Conservation (phyloP, 768 basidiomycete genomes). For the Leccinum subgranulosum region DNA sequence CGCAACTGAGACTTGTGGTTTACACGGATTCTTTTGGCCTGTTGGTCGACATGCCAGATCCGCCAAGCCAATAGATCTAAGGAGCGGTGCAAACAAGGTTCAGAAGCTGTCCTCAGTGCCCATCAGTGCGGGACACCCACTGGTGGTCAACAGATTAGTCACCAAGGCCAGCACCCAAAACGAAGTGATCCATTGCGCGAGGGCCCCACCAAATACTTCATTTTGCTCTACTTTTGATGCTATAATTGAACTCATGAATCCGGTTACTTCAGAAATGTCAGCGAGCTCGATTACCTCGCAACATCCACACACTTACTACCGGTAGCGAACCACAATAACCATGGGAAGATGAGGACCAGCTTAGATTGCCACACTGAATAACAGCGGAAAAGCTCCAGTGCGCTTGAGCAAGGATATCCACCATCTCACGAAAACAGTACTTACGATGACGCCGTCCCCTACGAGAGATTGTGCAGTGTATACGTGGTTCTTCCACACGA, state of each 20-base stretch:
- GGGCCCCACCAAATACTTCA: constrained; percentile 26
- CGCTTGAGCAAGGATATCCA: not conserved
- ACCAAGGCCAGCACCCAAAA: constrained; percentile 31
- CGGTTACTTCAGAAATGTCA: constrained; percentile 14
- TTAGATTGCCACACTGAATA: constrained; percentile 34
- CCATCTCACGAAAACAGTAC: not conserved
- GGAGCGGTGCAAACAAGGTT: not conserved
- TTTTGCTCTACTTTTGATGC: constrained; percentile 7
- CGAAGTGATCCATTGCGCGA: constrained; percentile 34
- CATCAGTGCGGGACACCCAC: constrained; percentile 13
- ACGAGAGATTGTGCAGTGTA: constrained; percentile 28
- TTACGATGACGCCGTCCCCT: constrained; percentile 30
- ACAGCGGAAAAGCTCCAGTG: constrained; percentile 24
- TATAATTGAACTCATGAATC: constrained; percentile 15
- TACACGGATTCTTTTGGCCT: constrained; percentile 14
- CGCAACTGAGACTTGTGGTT: constrained; percentile 7
- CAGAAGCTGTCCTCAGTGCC: not conserved
- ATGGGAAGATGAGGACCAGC: constrained; percentile 27
- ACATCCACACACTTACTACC: constrained; percentile 15
- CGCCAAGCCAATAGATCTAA: constrained; percentile 29
- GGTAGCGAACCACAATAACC: constrained; percentile 28
- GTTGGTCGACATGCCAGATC: constrained; percentile 30
- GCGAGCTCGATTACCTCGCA: not conserved
- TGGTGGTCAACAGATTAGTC: constrained; percentile 33
- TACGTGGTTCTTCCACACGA: constrained; percentile 27